Evolutionary conservation across 306 rosid species (phyloP).

Genomic region (Cotoneaster glaucophyllus): DNA sequence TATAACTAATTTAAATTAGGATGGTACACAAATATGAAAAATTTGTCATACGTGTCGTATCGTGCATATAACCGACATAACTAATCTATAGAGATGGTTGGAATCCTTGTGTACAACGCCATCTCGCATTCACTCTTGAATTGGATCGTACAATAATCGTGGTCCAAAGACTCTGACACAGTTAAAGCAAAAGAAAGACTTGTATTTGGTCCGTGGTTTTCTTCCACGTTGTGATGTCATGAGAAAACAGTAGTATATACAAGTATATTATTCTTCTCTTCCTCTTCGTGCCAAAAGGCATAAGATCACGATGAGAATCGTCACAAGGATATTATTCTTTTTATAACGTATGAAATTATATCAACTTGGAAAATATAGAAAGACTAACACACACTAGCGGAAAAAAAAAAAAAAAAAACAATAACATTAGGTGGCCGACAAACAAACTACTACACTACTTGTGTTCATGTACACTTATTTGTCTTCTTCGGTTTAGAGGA

Average conservation of each 20-base stretch:
- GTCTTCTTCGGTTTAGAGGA: too few relatives aligned
- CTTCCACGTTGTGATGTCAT: neutral
- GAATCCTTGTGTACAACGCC: neutral
- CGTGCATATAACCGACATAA: neutral
- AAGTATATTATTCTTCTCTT: neutral
- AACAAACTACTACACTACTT: neutral
- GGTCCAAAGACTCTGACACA: neutral
- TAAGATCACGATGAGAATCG: neutral
- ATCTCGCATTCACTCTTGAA: neutral
- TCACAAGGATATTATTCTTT: neutral
- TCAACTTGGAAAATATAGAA: neutral
- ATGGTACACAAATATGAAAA: neutral
- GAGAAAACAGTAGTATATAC: neutral
- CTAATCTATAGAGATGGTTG: neutral
- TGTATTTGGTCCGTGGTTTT: neutral
- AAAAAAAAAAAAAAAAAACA: neutral
- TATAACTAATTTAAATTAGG: neutral
- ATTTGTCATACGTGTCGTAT: neutral
- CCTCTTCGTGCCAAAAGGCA: neutral
- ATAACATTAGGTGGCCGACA: neutral
- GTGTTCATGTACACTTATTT: neutral
- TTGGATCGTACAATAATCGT: neutral
- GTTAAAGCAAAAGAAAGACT: neutral
- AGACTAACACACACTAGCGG: neutral
- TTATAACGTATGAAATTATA: neutral